These are phyloP conservation scores for Calycina herbarum DNA, from an alignment of 2,329 filamentous ascomycete species.

Conservation along the genomic window DNA sequence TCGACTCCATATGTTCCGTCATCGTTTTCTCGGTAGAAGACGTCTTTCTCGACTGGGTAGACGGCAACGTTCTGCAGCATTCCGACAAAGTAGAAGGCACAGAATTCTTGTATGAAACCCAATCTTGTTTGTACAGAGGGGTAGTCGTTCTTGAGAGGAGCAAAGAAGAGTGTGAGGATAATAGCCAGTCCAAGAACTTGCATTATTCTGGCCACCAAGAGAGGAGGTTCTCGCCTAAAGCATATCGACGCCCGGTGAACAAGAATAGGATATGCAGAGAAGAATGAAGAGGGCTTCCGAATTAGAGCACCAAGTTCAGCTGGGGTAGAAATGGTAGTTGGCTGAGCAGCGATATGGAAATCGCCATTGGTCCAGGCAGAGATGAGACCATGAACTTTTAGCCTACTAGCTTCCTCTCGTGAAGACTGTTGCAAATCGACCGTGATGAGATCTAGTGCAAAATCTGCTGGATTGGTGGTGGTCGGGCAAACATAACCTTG, in stretches of 20 bases:
- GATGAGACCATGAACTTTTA: conserved; percentile 62
- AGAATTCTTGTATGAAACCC: conserved; percentile 71
- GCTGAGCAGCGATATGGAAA: conserved; percentile 24
- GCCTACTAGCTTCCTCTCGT: conserved; percentile 61
- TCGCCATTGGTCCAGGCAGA: conserved; percentile 51
- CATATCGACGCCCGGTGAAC: conserved; percentile 69
- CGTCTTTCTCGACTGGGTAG: conserved; percentile 70
- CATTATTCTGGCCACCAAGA: conserved; percentile 65
- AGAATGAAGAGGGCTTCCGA: conserved; percentile 61
- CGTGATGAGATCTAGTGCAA: conserved; percentile 74
- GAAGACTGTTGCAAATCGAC: conserved; percentile 68
- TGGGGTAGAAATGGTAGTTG: conserved; percentile 53
- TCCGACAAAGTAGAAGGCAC: conserved; percentile 71
- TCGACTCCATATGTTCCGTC: conserved; percentile 71
- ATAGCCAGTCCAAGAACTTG: conserved; percentile 65
- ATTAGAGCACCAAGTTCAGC: conserved; percentile 71
- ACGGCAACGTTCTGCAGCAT: conserved; percentile 79
- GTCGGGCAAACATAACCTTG: conserved; percentile 65
- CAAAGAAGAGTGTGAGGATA: conserved; percentile 65
- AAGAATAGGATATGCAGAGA: conserved; percentile 64
- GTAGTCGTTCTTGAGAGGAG: conserved; percentile 69
- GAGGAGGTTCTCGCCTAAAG: conserved; percentile 62
- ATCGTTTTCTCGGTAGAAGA: conserved; percentile 75
- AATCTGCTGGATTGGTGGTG: conserved; percentile 76
- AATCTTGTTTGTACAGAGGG: conserved; percentile 70